Evolutionary conservation across 2,329 filamentous ascomycete genomes (phyloP).

Genomic region (Fusarium sp.): DNA sequence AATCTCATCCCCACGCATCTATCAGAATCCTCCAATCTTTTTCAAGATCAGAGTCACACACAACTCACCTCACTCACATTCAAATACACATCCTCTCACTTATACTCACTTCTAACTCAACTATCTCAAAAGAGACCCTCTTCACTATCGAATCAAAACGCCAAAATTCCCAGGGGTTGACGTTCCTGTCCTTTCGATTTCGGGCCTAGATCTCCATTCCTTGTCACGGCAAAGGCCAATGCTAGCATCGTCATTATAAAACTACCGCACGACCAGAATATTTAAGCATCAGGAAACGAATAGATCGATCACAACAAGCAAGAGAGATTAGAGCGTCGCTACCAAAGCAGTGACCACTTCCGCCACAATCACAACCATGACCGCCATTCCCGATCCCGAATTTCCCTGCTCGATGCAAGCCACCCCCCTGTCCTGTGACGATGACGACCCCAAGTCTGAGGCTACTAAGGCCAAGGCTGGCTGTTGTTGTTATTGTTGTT

Average conservation of each 20-base stretch:
- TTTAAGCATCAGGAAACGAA: constrained; percentile 8
- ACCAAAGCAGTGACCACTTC: constrained; percentile 30
- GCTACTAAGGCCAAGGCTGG: constrained; percentile 7
- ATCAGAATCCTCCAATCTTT: constrained; percentile 24
- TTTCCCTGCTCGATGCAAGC: constrained; percentile 73
- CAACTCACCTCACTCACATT: not conserved
- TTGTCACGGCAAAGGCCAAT: constrained; percentile 6
- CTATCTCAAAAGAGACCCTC: not conserved
- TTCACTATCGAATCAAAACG: not conserved
- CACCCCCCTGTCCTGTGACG: constrained; percentile 23
- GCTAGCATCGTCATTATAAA: constrained; percentile 10
- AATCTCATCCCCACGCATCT: constrained; percentile 31
- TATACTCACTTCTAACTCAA: not conserved
- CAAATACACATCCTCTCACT: not conserved
- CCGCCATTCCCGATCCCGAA: constrained; percentile 53
- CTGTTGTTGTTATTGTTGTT: constrained; percentile 28
- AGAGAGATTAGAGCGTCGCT: constrained; percentile 15
- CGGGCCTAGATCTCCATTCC: constrained; percentile 29
- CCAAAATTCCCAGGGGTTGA: constrained; percentile 8
- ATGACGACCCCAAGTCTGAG: constrained; percentile 23
- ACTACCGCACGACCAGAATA: not conserved
- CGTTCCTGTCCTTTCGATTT: constrained; percentile 16
- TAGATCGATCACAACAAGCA: constrained; percentile 28
- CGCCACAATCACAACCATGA: constrained; percentile 46
- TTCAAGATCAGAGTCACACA: constrained; percentile 10